Percentiles rank a stretch among this genome's conserved stretches.
These are phyloP conservation scores for Trametes maxima DNA, from an alignment of 768 basidiomycete genomes.

Conservation along the genomic window DNA sequence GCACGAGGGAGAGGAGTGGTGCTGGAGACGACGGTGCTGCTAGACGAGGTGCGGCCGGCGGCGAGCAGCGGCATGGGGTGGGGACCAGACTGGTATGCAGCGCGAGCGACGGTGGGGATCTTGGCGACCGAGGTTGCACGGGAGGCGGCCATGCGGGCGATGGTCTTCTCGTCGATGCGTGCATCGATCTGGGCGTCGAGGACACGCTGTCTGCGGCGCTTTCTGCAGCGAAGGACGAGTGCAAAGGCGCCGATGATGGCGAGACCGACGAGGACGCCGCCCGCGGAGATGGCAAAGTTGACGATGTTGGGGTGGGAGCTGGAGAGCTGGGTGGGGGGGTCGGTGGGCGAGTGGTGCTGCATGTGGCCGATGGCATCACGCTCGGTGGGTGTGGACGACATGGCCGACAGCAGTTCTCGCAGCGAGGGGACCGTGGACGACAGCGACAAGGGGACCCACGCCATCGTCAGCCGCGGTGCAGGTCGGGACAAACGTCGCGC, in stretches of 20 bases:
- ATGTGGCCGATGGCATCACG: conserved; percentile 3
- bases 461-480: no score
- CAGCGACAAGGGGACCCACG: no score
- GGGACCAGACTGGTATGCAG: neutral
- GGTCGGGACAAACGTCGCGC: no score
- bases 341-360: conserved; percentile 4
- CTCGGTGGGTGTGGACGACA: neutral
- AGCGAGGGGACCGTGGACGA: neutral
- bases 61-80: conserved; percentile 4
- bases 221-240: conserved; percentile 13
- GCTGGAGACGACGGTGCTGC: neutral
- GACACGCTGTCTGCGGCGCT: conserved; percentile 7
- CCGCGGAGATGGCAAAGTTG: conserved; percentile 19
- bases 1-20: neutral
- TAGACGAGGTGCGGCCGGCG: neutral
- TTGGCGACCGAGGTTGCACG: conserved; percentile 11
- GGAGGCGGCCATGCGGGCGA: conserved; percentile 3
- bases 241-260: conserved; percentile 10
- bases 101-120: neutral
- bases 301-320: conserved; percentile 18
- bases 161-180: conserved; percentile 8
- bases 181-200: conserved; percentile 17
- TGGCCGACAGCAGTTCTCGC: neutral
- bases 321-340: conserved; percentile 12
- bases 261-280: conserved; percentile 14